phyloP scores from a whole-genome alignment of 2,329 filamentous ascomycete species.

The Apiospora arundinis region DNA sequence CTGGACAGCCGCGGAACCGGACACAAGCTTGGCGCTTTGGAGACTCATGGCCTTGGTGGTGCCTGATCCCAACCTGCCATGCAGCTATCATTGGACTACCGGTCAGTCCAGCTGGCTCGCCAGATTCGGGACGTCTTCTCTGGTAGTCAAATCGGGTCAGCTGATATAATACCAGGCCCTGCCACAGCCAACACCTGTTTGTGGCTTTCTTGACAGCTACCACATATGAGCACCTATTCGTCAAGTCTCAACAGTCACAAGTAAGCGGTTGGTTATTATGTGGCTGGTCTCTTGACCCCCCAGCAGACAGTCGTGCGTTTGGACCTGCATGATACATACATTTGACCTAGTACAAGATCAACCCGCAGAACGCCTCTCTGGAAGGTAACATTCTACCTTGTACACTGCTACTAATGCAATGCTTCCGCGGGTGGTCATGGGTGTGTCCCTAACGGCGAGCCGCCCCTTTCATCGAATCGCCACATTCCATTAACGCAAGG shows the following conservation, averaged over 20 bases:
- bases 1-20: constrained; percentile 1
- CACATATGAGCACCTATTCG: neutral
- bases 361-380: neutral
- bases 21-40: neutral
- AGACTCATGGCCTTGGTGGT: neutral
- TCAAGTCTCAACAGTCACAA: neutral
- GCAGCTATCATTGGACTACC: neutral
- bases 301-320: neutral
- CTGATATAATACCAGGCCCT: neutral
- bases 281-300: constrained; percentile 10
- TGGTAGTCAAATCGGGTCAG: neutral
- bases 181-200: neutral
- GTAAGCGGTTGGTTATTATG: neutral
- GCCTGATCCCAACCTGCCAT: neutral
- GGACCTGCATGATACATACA: neutral
- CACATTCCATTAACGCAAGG: neutral
- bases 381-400: neutral
- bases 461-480: neutral
- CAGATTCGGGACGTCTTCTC: neutral
- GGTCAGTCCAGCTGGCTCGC: neutral
- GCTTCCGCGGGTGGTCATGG: neutral
- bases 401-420: neutral
- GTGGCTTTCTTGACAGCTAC: constrained; percentile 4
- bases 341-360: constrained; percentile 5
- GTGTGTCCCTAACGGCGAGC: neutral